phyloP scores from a whole-genome alignment of 2,329 filamentous ascomycete species.

The Corynespora cassiicola region DNA sequence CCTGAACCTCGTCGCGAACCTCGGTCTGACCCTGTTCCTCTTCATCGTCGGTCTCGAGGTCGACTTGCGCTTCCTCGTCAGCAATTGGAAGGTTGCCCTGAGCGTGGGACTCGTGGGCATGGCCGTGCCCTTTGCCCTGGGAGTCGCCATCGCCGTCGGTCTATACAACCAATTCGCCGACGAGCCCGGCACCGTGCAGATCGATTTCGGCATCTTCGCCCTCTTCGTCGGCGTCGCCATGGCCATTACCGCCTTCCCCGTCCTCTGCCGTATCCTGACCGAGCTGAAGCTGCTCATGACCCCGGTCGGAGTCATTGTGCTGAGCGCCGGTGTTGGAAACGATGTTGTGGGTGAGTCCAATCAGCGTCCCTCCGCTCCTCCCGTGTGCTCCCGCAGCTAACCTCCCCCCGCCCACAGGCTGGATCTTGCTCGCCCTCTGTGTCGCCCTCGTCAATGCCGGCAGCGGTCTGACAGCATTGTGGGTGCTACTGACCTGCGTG shows the following conservation, averaged over 20 bases:
- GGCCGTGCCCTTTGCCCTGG: conserved; percentile 81
- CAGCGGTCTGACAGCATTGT: conserved; percentile 81
- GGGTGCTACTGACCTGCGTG: conserved; percentile 76
- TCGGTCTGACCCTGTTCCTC: conserved; percentile 83
- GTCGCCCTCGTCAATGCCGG: conserved; percentile 91
- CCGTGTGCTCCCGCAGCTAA: conserved; percentile 11
- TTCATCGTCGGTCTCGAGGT: conserved; percentile 90
- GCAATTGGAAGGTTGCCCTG: conserved; percentile 81
- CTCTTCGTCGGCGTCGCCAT: conserved; percentile 92
- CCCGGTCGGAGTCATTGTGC: conserved; percentile 83
- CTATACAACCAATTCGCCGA: conserved; percentile 75
- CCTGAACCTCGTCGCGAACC: conserved; percentile 78
- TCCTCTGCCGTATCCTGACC: conserved; percentile 90
- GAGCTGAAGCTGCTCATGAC: conserved; percentile 86
- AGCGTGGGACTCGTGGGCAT: conserved; percentile 82
- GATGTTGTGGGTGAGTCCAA: conserved; percentile 75
- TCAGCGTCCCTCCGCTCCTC: background rate
- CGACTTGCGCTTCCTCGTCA: conserved; percentile 76
- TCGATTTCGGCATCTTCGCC: conserved; percentile 68
- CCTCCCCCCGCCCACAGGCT: conserved; percentile 58
- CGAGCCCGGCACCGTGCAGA: conserved; percentile 62
- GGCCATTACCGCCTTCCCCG: conserved; percentile 90
- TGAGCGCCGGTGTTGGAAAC: conserved; percentile 91
- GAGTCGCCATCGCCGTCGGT: conserved; percentile 80
- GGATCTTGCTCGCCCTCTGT: conserved; percentile 91